phyloP scores from a whole-genome alignment of 208 protist species.

The Herpetomonas tarakana region DNA sequence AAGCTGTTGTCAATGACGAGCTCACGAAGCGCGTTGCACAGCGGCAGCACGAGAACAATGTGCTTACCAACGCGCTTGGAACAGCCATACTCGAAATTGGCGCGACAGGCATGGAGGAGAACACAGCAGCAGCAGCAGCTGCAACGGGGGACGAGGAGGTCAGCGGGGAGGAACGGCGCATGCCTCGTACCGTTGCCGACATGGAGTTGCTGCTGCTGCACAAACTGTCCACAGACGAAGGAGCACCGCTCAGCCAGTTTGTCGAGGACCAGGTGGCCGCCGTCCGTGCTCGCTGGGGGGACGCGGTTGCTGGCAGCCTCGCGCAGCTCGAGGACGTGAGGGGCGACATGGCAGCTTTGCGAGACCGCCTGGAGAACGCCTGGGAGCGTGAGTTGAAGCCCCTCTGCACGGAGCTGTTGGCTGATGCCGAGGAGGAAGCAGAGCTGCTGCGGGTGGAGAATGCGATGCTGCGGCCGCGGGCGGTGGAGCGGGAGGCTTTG shows the following conservation, averaged over 20 bases:
- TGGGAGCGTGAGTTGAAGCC: conserved; percentile 79
- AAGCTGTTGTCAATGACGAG: conserved; percentile 14
- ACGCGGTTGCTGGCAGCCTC: conserved; percentile 68
- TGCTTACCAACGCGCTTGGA: conserved; percentile 16
- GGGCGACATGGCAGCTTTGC: conserved; percentile 39
- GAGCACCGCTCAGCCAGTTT: conserved; percentile 19
- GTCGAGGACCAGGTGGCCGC: conserved; percentile 20
- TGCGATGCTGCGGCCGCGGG: conserved; percentile 36
- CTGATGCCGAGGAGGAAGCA: conserved; percentile 9
- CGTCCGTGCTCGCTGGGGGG: conserved; percentile 19
- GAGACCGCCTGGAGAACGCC: conserved; percentile 52
- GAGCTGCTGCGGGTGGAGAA: conserved; percentile 33
- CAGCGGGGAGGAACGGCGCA: conserved; percentile 54
- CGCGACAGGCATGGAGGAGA: neutral
- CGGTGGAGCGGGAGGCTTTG: conserved; percentile 33
- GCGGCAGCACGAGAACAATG: conserved; percentile 31
- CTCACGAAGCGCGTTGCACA: conserved; percentile 14
- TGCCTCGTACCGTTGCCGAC: conserved; percentile 33
- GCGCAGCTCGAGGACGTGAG: conserved; percentile 52
- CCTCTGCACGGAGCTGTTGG: conserved; percentile 36
- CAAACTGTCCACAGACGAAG: conserved; percentile 47
- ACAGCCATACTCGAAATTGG: neutral
- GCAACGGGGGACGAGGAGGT: neutral
- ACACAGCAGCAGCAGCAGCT: conserved; percentile 1
- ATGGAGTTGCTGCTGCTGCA: conserved; percentile 32